Evolutionary conservation across 2,329 filamentous ascomycete species (phyloP), one percentile per base, ranked within the genome.

Genomic region (Nemania abortiva): DNA sequence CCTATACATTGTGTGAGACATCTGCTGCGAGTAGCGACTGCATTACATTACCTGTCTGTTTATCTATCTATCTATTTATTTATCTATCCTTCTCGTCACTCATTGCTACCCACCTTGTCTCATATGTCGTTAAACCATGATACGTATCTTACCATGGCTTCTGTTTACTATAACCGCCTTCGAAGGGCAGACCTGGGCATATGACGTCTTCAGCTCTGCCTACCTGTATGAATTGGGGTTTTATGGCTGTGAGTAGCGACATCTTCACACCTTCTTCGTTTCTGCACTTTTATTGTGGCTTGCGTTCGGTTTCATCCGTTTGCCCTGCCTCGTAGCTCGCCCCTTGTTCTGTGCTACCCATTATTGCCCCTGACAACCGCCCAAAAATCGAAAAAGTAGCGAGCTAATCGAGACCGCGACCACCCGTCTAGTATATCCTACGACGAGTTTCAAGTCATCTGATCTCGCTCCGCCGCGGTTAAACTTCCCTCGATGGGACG

Each of bases 401-500:
- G 7, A 52, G 55, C 66, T 65, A 45, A 67, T 64, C 52, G 34
- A 59, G 53, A 47, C 5, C 9, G 61, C 20, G 9, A 22, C 6
- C n/a, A 24, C 6, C 18, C 15, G 3, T 13, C 6, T 42, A 71
- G 69, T 73, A 39, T 73, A 70, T 42, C 70, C 72, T 6, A 66
- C 69, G 6, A 63, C 47, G 4, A 68, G 42, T 42, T 74, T 58
- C 63, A 74, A 72, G 34, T 69, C 70, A 9, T 70, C 61, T 1
- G 59, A 47, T 10, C 63, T 70, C 60, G 56, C 50, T 1, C 54
- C 69, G 20, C 72, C 72, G 15, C 54, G 47, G 10, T 24, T 72
- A 1, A 72, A 67, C 60, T 74, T 72, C 29, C 50, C 64, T 37
- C 58, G 39, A 47, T 71, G 70, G 65, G 63, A 72, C 39, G 64